Base-by-base conservation (phyloP, 1,284 basidiomycete species). In the Hypsizygus ulmarius region DNA sequence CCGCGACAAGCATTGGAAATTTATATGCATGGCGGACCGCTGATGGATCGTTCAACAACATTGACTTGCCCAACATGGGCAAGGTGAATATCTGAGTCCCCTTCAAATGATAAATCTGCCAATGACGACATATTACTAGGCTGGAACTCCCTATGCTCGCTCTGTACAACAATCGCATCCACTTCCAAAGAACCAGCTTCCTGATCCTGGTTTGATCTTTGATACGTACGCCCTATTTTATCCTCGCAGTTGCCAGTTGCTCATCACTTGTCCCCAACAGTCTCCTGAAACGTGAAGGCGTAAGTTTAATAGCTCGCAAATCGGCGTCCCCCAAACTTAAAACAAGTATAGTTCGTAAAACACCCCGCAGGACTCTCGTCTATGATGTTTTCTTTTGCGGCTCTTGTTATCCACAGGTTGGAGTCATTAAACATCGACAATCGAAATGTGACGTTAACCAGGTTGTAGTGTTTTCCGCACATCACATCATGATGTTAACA, bases 301-400 rank as follows among this genome's bases (percentile, higher is more conserved):
- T 81, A 55, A 52, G 70, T 61, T 29, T 21, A 2, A 9, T 18
- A 5, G 33, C 33, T 18, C 35, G 2, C 11, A 2, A 16, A 25
- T 45, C 9, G 14, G 33, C 11, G 10, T 7, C n/a, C 25, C 35
- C 14, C 47, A 7, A 25, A 30, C 27, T 45, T 19, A 52, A 14
- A 29, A 2, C 12, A n/a, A n/a, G 3, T 1, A 38, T 9, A 90
- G 84, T 90, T 90, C 59, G 74, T 76, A 2, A 69, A 79, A 48
- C 90, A 93, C 59, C 90, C 90, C 3, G 84, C 79, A 3, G 90
- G 90, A 0, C 69, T 91, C 33, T 90, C 87, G 1, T 79, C 81
- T 41, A 59, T 89, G 61, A 89, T 91, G 82, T 92, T 93, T 62
- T 71, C 82, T 4, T 91, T 90, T 55, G 90, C 90, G 7, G 82